Conservation (phyloP, 495 filamentous ascomycete genomes). For the Penicillium crystallinum region DNA sequence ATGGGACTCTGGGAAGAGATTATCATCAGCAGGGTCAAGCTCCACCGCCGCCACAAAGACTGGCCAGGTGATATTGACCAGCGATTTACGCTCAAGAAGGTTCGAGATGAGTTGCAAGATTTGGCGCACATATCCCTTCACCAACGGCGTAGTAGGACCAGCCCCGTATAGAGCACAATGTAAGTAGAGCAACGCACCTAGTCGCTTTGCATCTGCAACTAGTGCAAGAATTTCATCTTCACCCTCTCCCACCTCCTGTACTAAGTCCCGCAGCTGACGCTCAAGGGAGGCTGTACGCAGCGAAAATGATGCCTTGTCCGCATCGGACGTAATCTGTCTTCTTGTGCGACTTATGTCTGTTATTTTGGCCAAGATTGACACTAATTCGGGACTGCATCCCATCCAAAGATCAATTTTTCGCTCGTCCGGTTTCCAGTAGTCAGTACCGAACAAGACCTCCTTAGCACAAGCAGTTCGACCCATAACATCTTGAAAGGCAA, state of each 20-base stretch:
- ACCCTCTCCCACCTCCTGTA: slow-evolving; percentile 32
- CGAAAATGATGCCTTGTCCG: slow-evolving; percentile 19
- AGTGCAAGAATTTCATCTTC: slow-evolving; percentile 28
- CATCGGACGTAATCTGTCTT: slow-evolving; percentile 22
- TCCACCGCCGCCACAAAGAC: slow-evolving; percentile 44
- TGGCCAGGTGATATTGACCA: slow-evolving; percentile 39
- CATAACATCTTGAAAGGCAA: slow-evolving; percentile 47
- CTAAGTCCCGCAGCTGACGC: slow-evolving; percentile 26
- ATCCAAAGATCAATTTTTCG: slow-evolving; percentile 40
- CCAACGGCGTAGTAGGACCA: slow-evolving; percentile 32
- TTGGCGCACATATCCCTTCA: slow-evolving; percentile 31
- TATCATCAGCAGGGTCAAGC: slow-evolving; percentile 36
- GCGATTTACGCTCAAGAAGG: slow-evolving; percentile 27
- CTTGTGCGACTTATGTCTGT: slow-evolving; percentile 40
- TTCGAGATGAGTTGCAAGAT: slow-evolving; percentile 32
- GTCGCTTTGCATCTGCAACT: slow-evolving; percentile 39
- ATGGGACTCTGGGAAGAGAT: slow-evolving; percentile 25
- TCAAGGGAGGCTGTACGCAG: slow-evolving; percentile 28
- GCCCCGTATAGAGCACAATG: slow-evolving; percentile 40
- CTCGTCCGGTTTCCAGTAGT: slow-evolving; percentile 39
- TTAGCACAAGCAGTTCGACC: slow-evolving; percentile 43
- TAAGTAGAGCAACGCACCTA: slow-evolving; percentile 38
- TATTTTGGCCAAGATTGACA: slow-evolving; percentile 35
- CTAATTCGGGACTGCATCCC: slow-evolving; percentile 42
- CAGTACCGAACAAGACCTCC: slow-evolving; percentile 34